These are phyloP conservation scores for Boletellus deceptivus DNA, from an alignment of 1,284 basidiomycete species.

Conservation along the genomic window DNA sequence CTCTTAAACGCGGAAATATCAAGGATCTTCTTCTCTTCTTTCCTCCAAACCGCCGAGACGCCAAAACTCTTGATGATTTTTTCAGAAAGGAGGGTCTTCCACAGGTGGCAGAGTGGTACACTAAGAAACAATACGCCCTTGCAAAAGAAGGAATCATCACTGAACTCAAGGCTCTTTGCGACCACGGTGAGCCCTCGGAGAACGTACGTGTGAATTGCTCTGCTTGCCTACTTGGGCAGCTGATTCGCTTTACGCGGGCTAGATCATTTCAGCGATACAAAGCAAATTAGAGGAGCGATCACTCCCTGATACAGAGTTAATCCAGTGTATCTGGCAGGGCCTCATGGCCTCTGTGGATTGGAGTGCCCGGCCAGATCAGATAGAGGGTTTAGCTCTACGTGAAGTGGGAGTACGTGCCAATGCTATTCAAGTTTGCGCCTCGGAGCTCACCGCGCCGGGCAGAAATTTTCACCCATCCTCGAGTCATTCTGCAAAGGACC, in stretches of 20 bases:
- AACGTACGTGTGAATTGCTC: constrained; percentile 45
- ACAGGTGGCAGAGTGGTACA: constrained; percentile 88
- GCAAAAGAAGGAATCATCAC: constrained; percentile 67
- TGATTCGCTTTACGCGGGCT: constrained; percentile 12
- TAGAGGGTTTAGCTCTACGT: constrained; percentile 79
- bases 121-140: constrained; percentile 78
- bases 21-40: constrained; percentile 88
- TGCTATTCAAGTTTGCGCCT: background rate
- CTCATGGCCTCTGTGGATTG: constrained; percentile 86
- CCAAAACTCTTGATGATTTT: constrained; percentile 75
- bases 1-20: constrained; percentile 81
- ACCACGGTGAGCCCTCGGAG: constrained; percentile 60
- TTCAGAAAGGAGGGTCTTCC: constrained; percentile 79
- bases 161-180: constrained; percentile 59
- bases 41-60: constrained; percentile 76
- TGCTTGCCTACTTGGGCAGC: constrained; percentile 3
- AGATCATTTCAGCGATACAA: constrained; percentile 79
- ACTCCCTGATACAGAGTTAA: constrained; percentile 80
- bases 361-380: constrained; percentile 85
- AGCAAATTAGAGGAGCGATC: constrained; percentile 63
- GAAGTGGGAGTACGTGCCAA: constrained; percentile 69
- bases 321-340: constrained; percentile 89
- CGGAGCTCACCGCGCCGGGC: constrained; percentile 3
- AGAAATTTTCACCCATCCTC: constrained; percentile 83
- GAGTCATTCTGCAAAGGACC: constrained; percentile 85